Conservation (phyloP, 1,139 yeast species). For the Diutina catenulata region DNA sequence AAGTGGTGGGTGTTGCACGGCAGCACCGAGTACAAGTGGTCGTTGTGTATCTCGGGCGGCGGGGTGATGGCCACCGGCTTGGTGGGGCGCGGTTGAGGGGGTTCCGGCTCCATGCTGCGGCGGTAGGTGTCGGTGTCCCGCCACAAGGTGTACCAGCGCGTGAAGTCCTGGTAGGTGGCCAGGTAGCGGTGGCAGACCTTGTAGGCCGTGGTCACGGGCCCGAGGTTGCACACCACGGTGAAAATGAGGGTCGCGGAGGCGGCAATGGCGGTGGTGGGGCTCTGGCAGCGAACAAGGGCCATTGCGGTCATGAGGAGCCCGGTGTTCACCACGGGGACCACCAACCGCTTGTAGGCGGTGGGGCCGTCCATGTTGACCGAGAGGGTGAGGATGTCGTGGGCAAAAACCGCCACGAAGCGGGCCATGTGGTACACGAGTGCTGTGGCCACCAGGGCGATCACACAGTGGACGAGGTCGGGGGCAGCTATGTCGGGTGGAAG, state of each 20-base stretch:
- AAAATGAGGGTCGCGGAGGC: not conserved
- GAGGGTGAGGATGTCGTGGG: not conserved
- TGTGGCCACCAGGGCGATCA: no score
- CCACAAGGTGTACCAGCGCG: slow-evolving; percentile 1
- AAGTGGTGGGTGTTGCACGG: slow-evolving; percentile 1
- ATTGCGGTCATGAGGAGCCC: not conserved
- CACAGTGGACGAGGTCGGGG: no score
- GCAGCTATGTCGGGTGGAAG: no score
- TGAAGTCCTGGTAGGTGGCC: not conserved
- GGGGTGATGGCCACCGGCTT: not conserved
- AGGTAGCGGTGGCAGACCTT: not conserved
- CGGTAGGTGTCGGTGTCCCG: not conserved
- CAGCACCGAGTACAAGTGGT: not conserved
- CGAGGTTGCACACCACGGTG: not conserved
- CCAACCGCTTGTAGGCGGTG: not conserved
- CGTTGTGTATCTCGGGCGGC: not conserved
- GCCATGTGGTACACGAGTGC: no score
- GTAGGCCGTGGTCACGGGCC: no score
- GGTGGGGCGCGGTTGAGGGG: not conserved
- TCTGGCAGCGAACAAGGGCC: not conserved
- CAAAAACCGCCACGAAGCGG: no score
- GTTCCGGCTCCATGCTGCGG: not conserved
- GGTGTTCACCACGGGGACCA: not conserved
- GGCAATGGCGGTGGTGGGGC: not conserved
- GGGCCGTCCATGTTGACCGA: not conserved